phyloP scores from a whole-genome alignment of 225 moss, liverwort and hornwort genomes.

The Anthoceros angustus region DNA sequence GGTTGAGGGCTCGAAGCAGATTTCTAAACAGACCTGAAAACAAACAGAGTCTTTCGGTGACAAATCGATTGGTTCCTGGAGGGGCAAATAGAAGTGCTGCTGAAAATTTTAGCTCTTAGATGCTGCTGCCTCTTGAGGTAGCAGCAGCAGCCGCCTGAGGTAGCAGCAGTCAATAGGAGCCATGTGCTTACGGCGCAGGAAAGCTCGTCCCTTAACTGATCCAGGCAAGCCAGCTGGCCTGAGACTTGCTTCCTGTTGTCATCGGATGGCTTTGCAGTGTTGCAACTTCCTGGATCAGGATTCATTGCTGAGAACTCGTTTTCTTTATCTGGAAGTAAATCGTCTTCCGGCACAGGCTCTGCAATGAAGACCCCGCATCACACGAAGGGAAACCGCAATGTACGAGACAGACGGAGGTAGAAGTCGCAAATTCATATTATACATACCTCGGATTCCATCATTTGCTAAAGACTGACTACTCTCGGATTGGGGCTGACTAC shows the following conservation, averaged over 20 bases:
- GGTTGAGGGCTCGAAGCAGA: constrained; percentile 91
- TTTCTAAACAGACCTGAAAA: constrained; percentile 72
- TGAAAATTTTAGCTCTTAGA: no score
- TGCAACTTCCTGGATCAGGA: not conserved
- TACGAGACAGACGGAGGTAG: no score
- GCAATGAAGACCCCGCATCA: no score
- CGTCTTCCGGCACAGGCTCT: not conserved
- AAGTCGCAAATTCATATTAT: no score
- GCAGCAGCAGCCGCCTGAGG: no score
- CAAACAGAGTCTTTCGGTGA: not conserved
- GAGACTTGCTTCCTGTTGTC: not conserved
- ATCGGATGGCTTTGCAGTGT: not conserved
- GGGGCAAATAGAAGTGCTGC: not conserved
- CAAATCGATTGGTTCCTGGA: not conserved
- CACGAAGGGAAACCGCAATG: no score
- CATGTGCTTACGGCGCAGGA: constrained; percentile 2
- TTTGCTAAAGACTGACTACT: no score
- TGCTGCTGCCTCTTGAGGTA: no score
- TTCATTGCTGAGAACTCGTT: not conserved
- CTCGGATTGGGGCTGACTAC: constrained; percentile 27
- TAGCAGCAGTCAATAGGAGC: no score
- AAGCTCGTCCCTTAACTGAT: not conserved
- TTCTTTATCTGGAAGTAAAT: not conserved
- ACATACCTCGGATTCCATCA: no score
- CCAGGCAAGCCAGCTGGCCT: not conserved